phyloP scores from a whole-genome alignment of 2,329 filamentous ascomycete species.

The Calonectria hongkongensis region DNA sequence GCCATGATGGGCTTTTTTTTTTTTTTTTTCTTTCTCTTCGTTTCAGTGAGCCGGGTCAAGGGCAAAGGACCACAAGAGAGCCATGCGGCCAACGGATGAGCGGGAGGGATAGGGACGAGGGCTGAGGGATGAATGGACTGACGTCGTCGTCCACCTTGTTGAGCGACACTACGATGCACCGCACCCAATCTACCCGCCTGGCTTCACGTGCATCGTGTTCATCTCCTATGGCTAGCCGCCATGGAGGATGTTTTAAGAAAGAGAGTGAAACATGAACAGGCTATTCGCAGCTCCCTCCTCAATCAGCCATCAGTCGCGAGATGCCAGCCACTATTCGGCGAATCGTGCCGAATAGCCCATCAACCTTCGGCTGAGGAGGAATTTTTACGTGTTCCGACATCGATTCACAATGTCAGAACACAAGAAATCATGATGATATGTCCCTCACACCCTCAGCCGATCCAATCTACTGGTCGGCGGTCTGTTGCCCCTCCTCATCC shows the following conservation, averaged over 20 bases:
- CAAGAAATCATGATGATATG: constrained; percentile 30
- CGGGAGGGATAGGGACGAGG: constrained; percentile 29
- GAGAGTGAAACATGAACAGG: background rate
- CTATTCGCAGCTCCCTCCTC: background rate
- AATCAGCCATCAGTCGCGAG: background rate
- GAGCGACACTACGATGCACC: constrained; percentile 24
- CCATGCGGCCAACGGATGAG: constrained; percentile 30
- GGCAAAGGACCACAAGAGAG: constrained; percentile 35
- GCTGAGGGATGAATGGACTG: constrained; percentile 22
- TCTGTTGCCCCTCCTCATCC: constrained; percentile 23
- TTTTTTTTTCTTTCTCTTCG: background rate
- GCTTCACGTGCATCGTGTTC: constrained; percentile 10
- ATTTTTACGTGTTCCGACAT: background rate
- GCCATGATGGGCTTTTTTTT: background rate
- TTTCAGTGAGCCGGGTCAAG: constrained; percentile 23
- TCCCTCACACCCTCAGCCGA: constrained; percentile 36
- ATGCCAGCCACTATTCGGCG: constrained; percentile 3
- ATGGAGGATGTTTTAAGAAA: background rate
- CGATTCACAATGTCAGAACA: constrained; percentile 19
- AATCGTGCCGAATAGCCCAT: background rate
- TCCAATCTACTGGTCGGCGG: constrained; percentile 19
- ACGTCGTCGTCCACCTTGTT: constrained; percentile 36
- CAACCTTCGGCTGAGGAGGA: background rate
- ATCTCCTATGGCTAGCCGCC: background rate
- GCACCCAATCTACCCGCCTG: background rate